phyloP scores from a whole-genome alignment of 2,329 filamentous ascomycete species.

The Volutella citrinella region DNA sequence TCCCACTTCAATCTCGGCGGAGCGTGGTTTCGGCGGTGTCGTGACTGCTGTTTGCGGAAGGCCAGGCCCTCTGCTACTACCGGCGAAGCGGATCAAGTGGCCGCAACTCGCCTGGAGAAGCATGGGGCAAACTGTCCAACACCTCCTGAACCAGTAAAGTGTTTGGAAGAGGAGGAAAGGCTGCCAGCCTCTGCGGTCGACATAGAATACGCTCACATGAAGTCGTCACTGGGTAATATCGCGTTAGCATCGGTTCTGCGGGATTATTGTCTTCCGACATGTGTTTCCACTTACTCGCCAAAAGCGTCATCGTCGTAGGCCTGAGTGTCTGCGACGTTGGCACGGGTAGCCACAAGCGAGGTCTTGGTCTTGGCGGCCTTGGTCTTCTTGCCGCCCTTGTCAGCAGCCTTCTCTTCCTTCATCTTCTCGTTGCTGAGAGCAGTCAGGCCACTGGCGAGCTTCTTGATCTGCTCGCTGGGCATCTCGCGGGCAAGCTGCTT shows the following conservation, averaged over 20 bases:
- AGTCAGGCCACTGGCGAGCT: slow-evolving; percentile 84
- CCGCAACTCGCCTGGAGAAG: too few species aligned
- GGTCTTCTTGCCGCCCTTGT: slow-evolving; percentile 93
- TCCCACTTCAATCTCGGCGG: too few species aligned
- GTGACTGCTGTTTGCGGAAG: too few species aligned
- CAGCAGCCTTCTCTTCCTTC: slow-evolving; percentile 93
- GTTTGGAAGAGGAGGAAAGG: slow-evolving; percentile 8
- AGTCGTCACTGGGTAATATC: slow-evolving; percentile 56
- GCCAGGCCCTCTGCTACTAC: too few species aligned
- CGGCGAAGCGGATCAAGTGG: too few species aligned
- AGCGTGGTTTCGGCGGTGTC: too few species aligned
- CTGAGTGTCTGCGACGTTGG: slow-evolving; percentile 65
- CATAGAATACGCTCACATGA: slow-evolving; percentile 57
- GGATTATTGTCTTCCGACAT: neutral
- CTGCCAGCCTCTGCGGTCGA: slow-evolving; percentile 7
- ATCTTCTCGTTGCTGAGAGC: slow-evolving; percentile 95
- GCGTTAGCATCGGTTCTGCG: slow-evolving; percentile 16
- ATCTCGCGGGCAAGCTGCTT: slow-evolving; percentile 87
- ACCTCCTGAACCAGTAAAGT: too few species aligned
- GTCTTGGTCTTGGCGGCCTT: slow-evolving; percentile 97
- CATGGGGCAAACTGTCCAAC: too few species aligned
- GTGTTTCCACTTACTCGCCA: slow-evolving; percentile 83
- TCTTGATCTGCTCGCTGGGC: slow-evolving; percentile 93
- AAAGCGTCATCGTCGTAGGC: slow-evolving; percentile 77
- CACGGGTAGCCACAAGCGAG: slow-evolving; percentile 65